These are phyloP conservation scores for Lolium multiflorum DNA, from an alignment of 176 grass and related monocot genomes.

Conservation along the genomic window DNA sequence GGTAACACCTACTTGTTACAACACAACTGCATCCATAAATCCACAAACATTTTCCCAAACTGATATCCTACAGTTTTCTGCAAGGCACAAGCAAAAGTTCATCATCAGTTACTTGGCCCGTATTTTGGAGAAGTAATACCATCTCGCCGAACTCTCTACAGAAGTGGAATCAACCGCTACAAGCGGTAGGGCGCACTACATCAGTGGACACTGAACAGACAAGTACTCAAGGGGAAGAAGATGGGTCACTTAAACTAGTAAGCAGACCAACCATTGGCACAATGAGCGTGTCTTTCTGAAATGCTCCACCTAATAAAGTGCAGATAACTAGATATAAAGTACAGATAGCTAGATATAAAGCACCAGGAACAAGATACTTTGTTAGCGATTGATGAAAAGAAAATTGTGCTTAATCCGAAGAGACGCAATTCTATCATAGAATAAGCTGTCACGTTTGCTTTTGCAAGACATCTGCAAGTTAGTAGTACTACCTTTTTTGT, in stretches of 20 bases:
- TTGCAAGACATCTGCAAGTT: conserved; percentile 31
- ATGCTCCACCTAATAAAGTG: conserved; percentile 34
- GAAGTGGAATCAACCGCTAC: background rate
- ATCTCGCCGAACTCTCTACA: background rate
- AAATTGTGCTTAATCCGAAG: conserved; percentile 8
- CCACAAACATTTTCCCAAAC: background rate
- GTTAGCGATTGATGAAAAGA: background rate
- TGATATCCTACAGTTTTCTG: background rate
- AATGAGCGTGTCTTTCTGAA: conserved; percentile 13
- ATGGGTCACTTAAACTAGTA: background rate
- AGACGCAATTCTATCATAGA: background rate
- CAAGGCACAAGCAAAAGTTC: background rate
- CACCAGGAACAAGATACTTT: conserved; percentile 17
- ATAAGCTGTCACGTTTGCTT: conserved; percentile 27
- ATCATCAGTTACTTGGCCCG: background rate
- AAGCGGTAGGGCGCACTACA: background rate
- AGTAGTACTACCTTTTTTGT: background rate
- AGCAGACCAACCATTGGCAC: background rate
- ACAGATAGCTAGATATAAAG: background rate
- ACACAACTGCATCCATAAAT: background rate
- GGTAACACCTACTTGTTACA: conserved; percentile 25
- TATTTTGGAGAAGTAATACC: background rate
- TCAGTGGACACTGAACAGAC: background rate
- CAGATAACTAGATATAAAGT: conserved; percentile 27
- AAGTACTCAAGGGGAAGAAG: background rate